These are phyloP conservation scores for Solanum phureja DNA, from an alignment of 257 asterid species.

Conservation along the genomic window DNA sequence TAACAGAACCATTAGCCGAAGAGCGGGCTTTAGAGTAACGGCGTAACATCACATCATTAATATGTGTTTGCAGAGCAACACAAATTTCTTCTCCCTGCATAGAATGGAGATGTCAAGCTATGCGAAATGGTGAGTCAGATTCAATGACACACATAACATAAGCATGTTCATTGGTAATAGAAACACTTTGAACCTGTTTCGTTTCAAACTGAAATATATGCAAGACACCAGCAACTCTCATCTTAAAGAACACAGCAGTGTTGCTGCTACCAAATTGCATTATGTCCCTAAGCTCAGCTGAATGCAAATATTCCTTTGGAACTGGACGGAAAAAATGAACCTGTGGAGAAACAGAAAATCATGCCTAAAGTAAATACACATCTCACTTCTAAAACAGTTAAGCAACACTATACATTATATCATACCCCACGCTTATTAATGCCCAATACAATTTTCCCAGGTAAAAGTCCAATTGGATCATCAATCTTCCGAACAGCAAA, in stretches of 20 bases:
- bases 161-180: neutral
- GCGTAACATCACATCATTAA: slow-evolving; percentile 95
- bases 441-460: slow-evolving; percentile 85
- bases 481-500: slow-evolving; percentile 97
- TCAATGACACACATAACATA: neutral
- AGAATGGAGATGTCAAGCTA: slow-evolving; percentile 3
- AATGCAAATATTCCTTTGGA: slow-evolving; percentile 94
- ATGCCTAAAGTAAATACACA: neutral
- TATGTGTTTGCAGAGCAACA: slow-evolving; percentile 98
- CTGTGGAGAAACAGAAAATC: slow-evolving; percentile 26
- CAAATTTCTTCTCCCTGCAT: slow-evolving; percentile 96
- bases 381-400: neutral
- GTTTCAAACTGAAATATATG: slow-evolving; percentile 98
- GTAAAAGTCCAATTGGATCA: slow-evolving; percentile 97
- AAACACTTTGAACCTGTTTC: slow-evolving; percentile 53
- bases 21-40: slow-evolving; percentile 96
- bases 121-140: neutral
- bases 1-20: slow-evolving; percentile 61
- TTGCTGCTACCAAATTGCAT: slow-evolving; percentile 99
- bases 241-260: slow-evolving; percentile 95
- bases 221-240: slow-evolving; percentile 98
- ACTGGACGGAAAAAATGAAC: slow-evolving; percentile 99
- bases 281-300: slow-evolving; percentile 97
- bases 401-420: neutral
- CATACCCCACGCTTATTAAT: slow-evolving; percentile 98